Evolutionary conservation across 2,329 filamentous ascomycete species (phyloP).

Genomic region (Epichloe gansuensis): DNA sequence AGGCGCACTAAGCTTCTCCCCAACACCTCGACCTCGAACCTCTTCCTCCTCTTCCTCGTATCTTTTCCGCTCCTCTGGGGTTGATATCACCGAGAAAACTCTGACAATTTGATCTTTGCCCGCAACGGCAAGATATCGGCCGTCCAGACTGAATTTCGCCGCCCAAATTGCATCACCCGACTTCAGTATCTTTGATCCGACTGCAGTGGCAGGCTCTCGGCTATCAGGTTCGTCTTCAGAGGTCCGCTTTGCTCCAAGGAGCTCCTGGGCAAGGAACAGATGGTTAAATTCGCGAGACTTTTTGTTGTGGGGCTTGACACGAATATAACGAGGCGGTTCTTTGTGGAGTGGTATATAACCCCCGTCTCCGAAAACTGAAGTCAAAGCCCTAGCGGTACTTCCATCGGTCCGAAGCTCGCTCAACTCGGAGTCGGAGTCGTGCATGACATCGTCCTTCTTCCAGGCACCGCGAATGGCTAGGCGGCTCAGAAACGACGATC

Average conservation of each 20-base stretch:
- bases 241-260: conserved; percentile 46
- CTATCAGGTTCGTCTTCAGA: conserved; percentile 16
- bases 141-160: conserved; percentile 84
- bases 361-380: conserved; percentile 55
- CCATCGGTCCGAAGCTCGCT: conserved; percentile 62
- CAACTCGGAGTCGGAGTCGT: conserved; percentile 58
- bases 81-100: conserved; percentile 81
- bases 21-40: conserved; percentile 17
- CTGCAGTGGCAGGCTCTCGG: conserved; percentile 23
- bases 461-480: conserved; percentile 59
- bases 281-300: conserved; percentile 71
- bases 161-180: conserved; percentile 73
- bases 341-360: conserved; percentile 81
- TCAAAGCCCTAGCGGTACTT: conserved; percentile 72
- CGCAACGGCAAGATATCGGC: conserved; percentile 80
- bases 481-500: conserved; percentile 79
- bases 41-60: conserved; percentile 52
- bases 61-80: conserved; percentile 60
- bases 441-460: conserved; percentile 52
- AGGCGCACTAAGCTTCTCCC: conserved; percentile 67
- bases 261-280: conserved; percentile 83
- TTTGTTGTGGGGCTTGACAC: conserved; percentile 70
- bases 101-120: conserved; percentile 79
- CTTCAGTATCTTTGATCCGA: conserved; percentile 28
- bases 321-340: conserved; percentile 83